phyloP scores from a whole-genome alignment of 345 rosid species.

The Lepidium aucheri region DNA sequence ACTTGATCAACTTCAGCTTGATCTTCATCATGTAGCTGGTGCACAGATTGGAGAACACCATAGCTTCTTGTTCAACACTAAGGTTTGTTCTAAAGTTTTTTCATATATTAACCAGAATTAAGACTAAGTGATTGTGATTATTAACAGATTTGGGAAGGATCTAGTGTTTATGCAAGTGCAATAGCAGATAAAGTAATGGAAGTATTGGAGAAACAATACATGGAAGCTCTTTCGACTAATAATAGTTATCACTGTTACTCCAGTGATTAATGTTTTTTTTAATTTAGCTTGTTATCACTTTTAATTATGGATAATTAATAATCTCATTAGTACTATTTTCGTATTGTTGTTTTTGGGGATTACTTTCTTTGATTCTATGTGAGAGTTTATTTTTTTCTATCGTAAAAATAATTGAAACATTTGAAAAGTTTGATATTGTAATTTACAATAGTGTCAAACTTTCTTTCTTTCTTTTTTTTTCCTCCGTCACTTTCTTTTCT shows the following conservation, averaged over 20 bases:
- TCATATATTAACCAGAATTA: too few relatives aligned
- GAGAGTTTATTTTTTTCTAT: not conserved
- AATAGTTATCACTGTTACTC: constrained; percentile 25
- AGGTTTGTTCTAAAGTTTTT: constrained; percentile 31
- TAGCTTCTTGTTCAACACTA: constrained; percentile 67
- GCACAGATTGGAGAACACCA: constrained; percentile 67
- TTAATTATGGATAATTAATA: constrained; percentile 1
- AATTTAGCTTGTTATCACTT: not conserved
- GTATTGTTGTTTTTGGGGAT: not conserved
- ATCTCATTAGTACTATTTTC: constrained; percentile 7
- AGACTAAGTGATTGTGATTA: not conserved
- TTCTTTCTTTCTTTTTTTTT: not conserved
- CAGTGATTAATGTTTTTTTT: constrained; percentile 11
- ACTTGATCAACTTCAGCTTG: constrained; percentile 66
- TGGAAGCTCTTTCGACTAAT: constrained; percentile 33
- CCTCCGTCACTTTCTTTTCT: not conserved
- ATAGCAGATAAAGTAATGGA: constrained; percentile 75
- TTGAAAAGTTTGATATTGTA: not conserved
- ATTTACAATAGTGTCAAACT: not conserved
- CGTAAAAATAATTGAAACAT: not conserved
- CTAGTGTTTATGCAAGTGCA: constrained; percentile 45
- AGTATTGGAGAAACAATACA: constrained; percentile 54
- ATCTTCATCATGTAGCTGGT: constrained; percentile 72
- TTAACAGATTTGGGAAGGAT: constrained; percentile 27
- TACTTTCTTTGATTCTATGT: not conserved